These are phyloP conservation scores for Moesziomyces parantarcticus DNA, from an alignment of 1,284 basidiomycete species.

Conservation along the genomic window DNA sequence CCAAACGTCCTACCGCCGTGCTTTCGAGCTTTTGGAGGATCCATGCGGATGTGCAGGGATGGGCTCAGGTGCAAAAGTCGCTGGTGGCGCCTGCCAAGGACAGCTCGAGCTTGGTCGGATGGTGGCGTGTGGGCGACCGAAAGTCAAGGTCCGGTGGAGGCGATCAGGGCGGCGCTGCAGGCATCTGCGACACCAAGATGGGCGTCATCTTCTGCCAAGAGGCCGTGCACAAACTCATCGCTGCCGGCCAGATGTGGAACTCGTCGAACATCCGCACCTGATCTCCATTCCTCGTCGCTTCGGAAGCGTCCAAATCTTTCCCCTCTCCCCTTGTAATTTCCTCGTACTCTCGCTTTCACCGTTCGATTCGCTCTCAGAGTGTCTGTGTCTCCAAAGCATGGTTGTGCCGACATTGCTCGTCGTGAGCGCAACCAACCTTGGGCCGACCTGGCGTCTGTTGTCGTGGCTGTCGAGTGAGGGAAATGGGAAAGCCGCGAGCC, in stretches of 20 bases:
- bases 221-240: constrained; percentile 51
- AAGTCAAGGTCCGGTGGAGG: constrained; percentile 38
- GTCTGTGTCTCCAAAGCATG: no score
- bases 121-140: constrained; percentile 54
- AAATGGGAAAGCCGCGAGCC: constrained; percentile 33
- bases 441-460: no score
- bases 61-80: constrained; percentile 44
- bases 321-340: no score
- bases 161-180: constrained; percentile 46
- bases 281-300: neutral
- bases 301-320: no score
- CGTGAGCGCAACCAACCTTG: neutral
- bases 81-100: constrained; percentile 35
- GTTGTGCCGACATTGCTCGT: neutral
- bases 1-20: constrained; percentile 46
- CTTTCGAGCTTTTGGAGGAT: constrained; percentile 57
- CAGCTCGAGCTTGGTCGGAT: constrained; percentile 46
- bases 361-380: no score
- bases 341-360: no score
- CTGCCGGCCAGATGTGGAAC: constrained; percentile 45
- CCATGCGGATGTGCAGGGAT: constrained; percentile 47
- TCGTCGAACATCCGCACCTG: constrained; percentile 3
- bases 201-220: constrained; percentile 56
- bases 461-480: neutral
- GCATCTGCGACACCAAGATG: constrained; percentile 47